Percentiles rank a stretch among this genome's conserved stretches.
phyloP scores from a whole-genome alignment of 1,139 yeast species.

The Diutina neorugosa region DNA sequence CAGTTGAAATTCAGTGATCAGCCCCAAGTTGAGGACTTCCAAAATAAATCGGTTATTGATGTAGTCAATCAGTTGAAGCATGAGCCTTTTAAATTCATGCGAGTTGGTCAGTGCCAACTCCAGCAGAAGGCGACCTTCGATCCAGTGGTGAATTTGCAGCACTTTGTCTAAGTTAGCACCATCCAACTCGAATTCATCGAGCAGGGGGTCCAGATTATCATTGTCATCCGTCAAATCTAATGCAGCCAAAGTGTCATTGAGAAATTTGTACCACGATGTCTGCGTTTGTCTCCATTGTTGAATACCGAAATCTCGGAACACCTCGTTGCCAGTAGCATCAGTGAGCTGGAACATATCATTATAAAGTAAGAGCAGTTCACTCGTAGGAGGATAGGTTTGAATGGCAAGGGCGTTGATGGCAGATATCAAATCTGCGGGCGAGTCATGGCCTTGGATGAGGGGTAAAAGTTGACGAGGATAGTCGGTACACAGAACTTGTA shows the following conservation, averaged over 20 bases:
- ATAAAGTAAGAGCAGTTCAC: neutral
- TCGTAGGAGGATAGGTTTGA: neutral
- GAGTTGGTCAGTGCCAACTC: neutral
- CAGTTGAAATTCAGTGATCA: slow-evolving; percentile 1
- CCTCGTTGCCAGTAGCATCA: neutral
- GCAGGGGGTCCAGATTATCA: neutral
- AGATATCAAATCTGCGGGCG: neutral
- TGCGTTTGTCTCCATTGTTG: neutral
- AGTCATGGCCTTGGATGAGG: neutral
- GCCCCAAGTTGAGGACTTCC: neutral
- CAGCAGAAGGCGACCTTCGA: neutral
- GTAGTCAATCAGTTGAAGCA: neutral
- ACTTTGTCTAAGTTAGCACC: neutral
- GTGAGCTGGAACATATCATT: neutral
- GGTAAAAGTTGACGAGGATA: neutral
- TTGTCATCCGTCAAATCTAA: neutral
- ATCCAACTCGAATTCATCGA: neutral
- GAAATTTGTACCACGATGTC: neutral
- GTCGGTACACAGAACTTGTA: neutral
- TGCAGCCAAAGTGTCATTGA: neutral
- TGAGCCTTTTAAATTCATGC: neutral
- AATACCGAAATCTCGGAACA: neutral
- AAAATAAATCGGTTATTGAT: neutral
- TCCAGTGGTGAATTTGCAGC: slow-evolving; percentile 1
- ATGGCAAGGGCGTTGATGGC: slow-evolving; percentile 1